Evolutionary conservation across 768 basidiomycete species (phyloP).

Genomic region (Tubosaeta sp.): DNA sequence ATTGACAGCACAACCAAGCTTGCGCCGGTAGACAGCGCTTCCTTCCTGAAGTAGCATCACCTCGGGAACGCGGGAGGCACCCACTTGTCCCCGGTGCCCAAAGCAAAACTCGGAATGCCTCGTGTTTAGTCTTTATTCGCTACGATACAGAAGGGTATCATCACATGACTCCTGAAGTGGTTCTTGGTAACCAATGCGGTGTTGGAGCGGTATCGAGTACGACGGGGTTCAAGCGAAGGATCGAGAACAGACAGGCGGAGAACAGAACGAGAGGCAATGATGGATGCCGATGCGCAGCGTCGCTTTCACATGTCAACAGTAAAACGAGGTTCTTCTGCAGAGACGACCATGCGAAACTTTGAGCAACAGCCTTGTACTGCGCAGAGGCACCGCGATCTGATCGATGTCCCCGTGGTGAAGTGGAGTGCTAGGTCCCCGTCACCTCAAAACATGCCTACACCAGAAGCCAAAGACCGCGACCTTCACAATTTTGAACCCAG

Average conservation of each 20-base stretch:
- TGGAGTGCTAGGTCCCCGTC: constrained; percentile 35
- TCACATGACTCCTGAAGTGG: constrained; percentile 8
- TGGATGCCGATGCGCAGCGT: constrained; percentile 32
- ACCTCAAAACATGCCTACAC: constrained; percentile 31
- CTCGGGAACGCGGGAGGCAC: constrained; percentile 23
- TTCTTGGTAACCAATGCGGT: constrained; percentile 9
- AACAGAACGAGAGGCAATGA: constrained; percentile 14
- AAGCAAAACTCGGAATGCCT: constrained; percentile 10
- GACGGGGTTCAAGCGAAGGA: constrained; percentile 18
- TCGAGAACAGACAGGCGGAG: constrained; percentile 15
- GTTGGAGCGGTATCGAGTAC: constrained; percentile 18
- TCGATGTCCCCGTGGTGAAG: constrained; percentile 26
- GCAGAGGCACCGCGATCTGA: constrained; percentile 2
- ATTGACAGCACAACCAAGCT: constrained; percentile 4
- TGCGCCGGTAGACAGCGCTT: constrained; percentile 12
- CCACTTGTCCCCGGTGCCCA: constrained; percentile 19
- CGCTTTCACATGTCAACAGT: constrained; percentile 32
- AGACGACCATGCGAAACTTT: constrained; percentile 8
- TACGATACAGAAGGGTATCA: constrained; percentile 9
- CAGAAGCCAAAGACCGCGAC: constrained; percentile 38
- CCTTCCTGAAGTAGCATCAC: constrained; percentile 30
- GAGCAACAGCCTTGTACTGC: constrained; percentile 9
- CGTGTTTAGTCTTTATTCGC: constrained; percentile 17
- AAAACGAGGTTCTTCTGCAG: constrained; percentile 31
- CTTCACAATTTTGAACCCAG: constrained; percentile 42